These are phyloP conservation scores for Cinnamomum chago DNA, from an alignment of 164 flowering plant genomes.

Conservation along the genomic window DNA sequence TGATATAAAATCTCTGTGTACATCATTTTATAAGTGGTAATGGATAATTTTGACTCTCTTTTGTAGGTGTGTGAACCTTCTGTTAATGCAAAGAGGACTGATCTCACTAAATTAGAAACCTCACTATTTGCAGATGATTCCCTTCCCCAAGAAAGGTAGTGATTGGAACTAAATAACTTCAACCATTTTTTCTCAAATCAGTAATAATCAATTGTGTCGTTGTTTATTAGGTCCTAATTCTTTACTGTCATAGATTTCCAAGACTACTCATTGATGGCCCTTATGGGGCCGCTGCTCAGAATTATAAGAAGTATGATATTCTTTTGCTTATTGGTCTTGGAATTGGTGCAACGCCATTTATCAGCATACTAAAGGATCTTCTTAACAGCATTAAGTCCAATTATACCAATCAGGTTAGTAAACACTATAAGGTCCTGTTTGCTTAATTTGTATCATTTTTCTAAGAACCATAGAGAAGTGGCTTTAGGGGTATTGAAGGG, in stretches of 20 bases:
- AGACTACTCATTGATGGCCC: slow-evolving; percentile 74
- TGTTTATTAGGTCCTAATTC: neutral
- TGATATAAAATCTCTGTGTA: neutral
- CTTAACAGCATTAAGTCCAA: slow-evolving; percentile 43
- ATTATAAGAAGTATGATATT: slow-evolving; percentile 72
- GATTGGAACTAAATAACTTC: neutral
- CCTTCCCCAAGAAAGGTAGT: slow-evolving; percentile 34
- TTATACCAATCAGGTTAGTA: slow-evolving; percentile 25
- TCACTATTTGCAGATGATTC: slow-evolving; percentile 31
- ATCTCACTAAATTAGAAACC: slow-evolving; percentile 60
- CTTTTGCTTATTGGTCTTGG: slow-evolving; percentile 89
- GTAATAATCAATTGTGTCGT: neutral
- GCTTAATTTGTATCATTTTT: too few relatives aligned
- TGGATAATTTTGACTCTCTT: neutral
- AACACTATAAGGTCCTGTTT: neutral
- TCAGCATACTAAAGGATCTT: slow-evolving; percentile 90
- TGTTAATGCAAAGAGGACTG: slow-evolving; percentile 28
- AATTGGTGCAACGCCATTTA: slow-evolving; percentile 94
- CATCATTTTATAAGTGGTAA: neutral
- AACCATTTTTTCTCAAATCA: neutral
- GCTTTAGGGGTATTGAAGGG: too few relatives aligned
- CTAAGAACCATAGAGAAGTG: too few relatives aligned
- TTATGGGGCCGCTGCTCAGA: slow-evolving; percentile 92
- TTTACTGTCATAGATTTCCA: slow-evolving; percentile 50
- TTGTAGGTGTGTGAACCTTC: slow-evolving; percentile 63